phyloP scores from a whole-genome alignment of 306 rosid genomes.

The Trifolium dubium region DNA sequence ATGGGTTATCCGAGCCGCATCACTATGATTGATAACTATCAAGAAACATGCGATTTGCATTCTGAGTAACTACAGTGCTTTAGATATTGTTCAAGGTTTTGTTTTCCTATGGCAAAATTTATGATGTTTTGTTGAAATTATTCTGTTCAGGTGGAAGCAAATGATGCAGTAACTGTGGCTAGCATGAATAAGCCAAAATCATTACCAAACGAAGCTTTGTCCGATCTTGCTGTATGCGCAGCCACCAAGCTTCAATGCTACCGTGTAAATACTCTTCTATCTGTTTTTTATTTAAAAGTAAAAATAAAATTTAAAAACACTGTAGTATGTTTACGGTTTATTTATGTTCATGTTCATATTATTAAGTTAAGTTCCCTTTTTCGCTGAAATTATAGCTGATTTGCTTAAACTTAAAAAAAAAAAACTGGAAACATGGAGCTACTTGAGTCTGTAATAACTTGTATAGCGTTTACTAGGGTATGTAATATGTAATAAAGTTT shows the following conservation, averaged over 20 bases:
- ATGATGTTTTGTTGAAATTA: conserved; percentile 30
- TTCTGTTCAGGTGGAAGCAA: conserved; percentile 75
- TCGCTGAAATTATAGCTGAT: conserved; percentile 12
- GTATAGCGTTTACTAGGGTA: conserved; percentile 30
- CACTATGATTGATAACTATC: neutral
- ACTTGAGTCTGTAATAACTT: conserved; percentile 19
- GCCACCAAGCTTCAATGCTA: conserved; percentile 90
- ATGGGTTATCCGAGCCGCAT: neutral
- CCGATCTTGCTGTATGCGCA: conserved; percentile 88
- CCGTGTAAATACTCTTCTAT: conserved; percentile 54
- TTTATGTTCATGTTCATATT: conserved; percentile 14
- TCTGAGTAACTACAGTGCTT: conserved; percentile 9
- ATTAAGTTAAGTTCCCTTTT: conserved; percentile 5
- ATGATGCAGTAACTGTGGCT: conserved; percentile 91
- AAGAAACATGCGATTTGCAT: too few relatives aligned
- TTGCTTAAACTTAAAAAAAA: conserved; percentile 20
- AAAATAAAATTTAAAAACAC: neutral
- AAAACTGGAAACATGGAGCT: conserved; percentile 19
- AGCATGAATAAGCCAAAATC: conserved; percentile 84
- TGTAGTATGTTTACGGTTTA: conserved; percentile 9
- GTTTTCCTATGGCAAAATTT: neutral
- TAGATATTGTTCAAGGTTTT: conserved; percentile 4
- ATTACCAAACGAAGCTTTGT: conserved; percentile 76
- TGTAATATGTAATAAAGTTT: conserved; percentile 36
- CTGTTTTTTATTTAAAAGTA: neutral